Conservation (phyloP, 2,329 filamentous ascomycete species). For the Venturia asperata region DNA sequence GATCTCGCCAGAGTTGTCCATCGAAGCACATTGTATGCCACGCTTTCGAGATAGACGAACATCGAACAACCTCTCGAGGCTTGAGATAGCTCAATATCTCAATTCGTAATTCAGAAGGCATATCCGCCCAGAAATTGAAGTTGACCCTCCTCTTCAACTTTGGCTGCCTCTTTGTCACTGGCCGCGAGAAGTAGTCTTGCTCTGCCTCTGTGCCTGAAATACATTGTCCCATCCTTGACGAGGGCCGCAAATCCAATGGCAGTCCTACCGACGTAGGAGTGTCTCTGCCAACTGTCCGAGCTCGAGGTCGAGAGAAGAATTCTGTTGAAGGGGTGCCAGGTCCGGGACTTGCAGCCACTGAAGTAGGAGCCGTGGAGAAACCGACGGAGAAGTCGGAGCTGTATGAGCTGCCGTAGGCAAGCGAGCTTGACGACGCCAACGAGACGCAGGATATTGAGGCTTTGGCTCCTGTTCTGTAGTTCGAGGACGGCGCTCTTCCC, state of each 20-base stretch:
- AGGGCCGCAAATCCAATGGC: conserved; percentile 54
- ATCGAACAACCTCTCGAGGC: conserved; percentile 73
- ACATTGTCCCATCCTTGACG: conserved; percentile 31
- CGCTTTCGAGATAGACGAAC: conserved; percentile 66
- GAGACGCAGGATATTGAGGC: conserved; percentile 60
- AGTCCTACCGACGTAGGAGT: conserved; percentile 52
- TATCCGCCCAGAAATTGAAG: conserved; percentile 67
- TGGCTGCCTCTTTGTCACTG: conserved; percentile 30
- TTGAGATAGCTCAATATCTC: conserved; percentile 67
- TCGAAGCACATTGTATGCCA: conserved; percentile 87
- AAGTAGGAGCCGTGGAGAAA: conserved; percentile 50
- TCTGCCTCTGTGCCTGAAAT: conserved; percentile 32
- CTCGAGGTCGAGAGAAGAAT: conserved; percentile 46
- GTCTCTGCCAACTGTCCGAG: conserved; percentile 48
- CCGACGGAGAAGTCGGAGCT: conserved; percentile 51
- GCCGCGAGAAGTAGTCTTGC: conserved; percentile 43
- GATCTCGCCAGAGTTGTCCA: conserved; percentile 81
- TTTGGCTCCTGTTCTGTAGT: conserved; percentile 55
- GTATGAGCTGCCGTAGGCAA: conserved; percentile 48
- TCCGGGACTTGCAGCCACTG: conserved; percentile 41
- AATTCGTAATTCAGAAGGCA: conserved; percentile 78
- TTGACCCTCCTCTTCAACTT: conserved; percentile 31
- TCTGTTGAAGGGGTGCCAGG: conserved; percentile 41
- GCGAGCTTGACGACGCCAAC: conserved; percentile 42
- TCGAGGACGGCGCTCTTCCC: conserved; percentile 58